phyloP scores from a whole-genome alignment of 2,329 filamentous ascomycete genomes.

The Decorospora gaudefroyi region DNA sequence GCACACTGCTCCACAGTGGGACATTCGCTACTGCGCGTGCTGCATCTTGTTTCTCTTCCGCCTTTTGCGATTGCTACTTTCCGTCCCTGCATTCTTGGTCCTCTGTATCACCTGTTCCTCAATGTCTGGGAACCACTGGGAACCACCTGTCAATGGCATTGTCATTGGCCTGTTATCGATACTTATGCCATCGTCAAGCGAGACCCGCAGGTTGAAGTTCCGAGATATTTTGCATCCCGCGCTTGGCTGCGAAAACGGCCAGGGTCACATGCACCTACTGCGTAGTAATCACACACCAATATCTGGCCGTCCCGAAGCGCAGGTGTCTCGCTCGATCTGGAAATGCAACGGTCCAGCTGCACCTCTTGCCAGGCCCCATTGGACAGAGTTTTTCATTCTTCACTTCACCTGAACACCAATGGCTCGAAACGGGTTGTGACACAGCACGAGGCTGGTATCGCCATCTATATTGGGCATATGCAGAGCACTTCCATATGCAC shows the following conservation, averaged over 20 bases:
- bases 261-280: slow-evolving; percentile 32
- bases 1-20: slow-evolving; percentile 25
- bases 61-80: neutral
- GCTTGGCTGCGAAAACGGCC: slow-evolving; percentile 27
- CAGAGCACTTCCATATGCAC: neutral
- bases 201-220: slow-evolving; percentile 15
- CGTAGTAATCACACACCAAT: slow-evolving; percentile 43
- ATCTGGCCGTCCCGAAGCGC: slow-evolving; percentile 26
- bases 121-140: neutral
- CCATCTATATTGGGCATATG: slow-evolving; percentile 7
- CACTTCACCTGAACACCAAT: slow-evolving; percentile 6
- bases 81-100: neutral
- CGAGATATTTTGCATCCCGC: slow-evolving; percentile 27
- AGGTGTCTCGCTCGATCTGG: slow-evolving; percentile 23
- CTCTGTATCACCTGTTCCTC: slow-evolving; percentile 5
- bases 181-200: slow-evolving; percentile 3
- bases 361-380: slow-evolving; percentile 1
- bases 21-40: slow-evolving; percentile 26
- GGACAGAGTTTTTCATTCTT: slow-evolving; percentile 23
- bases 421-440: slow-evolving; percentile 14
- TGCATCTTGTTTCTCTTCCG: slow-evolving; percentile 7
- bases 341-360: slow-evolving; percentile 14
- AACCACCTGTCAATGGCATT: neutral
- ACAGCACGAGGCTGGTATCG: slow-evolving; percentile 20
- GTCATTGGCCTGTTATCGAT: neutral